phyloP scores from a whole-genome alignment of 2,329 filamentous ascomycete species.

The Lasiodiplodia theobromae region DNA sequence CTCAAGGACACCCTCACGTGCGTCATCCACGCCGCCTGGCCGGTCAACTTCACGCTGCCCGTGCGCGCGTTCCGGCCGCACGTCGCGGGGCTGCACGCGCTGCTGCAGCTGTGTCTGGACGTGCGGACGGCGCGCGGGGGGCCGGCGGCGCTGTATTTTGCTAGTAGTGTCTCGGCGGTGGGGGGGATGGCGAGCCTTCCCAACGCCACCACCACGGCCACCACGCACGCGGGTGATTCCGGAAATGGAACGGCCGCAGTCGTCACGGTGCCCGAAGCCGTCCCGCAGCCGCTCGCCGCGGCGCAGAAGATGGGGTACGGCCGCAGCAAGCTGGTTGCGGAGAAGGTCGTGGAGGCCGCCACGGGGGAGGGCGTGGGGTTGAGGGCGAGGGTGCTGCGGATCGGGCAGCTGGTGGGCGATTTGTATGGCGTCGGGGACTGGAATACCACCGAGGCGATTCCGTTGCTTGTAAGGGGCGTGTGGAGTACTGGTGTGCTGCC shows the following conservation, averaged over 20 bases:
- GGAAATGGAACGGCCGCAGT: too few species aligned
- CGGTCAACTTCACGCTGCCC: conserved; percentile 64
- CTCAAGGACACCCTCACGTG: conserved; percentile 43
- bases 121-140: conserved; percentile 38
- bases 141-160: conserved; percentile 54
- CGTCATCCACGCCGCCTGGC: conserved; percentile 63
- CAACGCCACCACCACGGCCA: too few species aligned
- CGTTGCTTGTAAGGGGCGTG: conserved; percentile 57
- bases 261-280: conserved; percentile 43
- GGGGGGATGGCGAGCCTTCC: background rate
- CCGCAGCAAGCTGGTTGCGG: conserved; percentile 57
- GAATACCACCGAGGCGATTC: conserved; percentile 60
- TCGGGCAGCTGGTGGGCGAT: conserved; percentile 60
- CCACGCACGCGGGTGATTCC: too few species aligned
- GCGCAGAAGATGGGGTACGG: conserved; percentile 63
- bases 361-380: conserved; percentile 33
- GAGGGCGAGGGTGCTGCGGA: conserved; percentile 47
- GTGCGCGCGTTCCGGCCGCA: conserved; percentile 59
- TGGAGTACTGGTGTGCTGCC: conserved; percentile 57
- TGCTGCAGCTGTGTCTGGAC: conserved; percentile 51
- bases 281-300: conserved; percentile 45
- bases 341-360: conserved; percentile 49
- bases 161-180: conserved; percentile 44
- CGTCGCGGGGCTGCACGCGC: conserved; percentile 54
- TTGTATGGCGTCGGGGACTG: conserved; percentile 51